These are phyloP conservation scores for Stachybotrys echinatus DNA, from an alignment of 2,329 filamentous ascomycete genomes.

Conservation along the genomic window DNA sequence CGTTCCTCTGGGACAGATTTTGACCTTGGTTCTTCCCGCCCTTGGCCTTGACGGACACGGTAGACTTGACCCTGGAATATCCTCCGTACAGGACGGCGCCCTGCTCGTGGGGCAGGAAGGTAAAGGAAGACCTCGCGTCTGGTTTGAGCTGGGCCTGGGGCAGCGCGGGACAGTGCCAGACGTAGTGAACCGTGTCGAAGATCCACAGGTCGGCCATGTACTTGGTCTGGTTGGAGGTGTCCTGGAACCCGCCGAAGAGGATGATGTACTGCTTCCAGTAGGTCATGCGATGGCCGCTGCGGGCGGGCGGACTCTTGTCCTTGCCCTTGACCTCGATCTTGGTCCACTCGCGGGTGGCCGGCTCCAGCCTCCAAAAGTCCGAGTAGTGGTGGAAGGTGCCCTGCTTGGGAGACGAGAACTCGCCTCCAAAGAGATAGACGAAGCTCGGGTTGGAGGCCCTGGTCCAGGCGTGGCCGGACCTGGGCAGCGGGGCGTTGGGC, in stretches of 20 bases:
- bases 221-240: slow-evolving; percentile 90
- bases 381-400: slow-evolving; percentile 99
- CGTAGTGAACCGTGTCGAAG: slow-evolving; percentile 83
- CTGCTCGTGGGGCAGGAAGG: slow-evolving; percentile 81
- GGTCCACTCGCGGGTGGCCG: slow-evolving; percentile 80
- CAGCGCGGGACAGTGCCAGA: slow-evolving; percentile 74
- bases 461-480: slow-evolving; percentile 93
- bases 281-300: slow-evolving; percentile 93
- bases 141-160: slow-evolving; percentile 80
- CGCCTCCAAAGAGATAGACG: slow-evolving; percentile 90
- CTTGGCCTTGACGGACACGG: slow-evolving; percentile 55
- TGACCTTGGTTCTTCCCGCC: slow-evolving; percentile 53
- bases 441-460: slow-evolving; percentile 78
- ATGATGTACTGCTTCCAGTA: slow-evolving; percentile 97
- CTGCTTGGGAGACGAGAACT: slow-evolving; percentile 95
- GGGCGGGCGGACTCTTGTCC: slow-evolving; percentile 74
- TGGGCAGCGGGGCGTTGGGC: slow-evolving; percentile 84
- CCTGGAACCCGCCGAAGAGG: slow-evolving; percentile 94
- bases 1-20: slow-evolving; percentile 59
- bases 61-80: slow-evolving; percentile 84
- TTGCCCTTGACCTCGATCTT: slow-evolving; percentile 75
- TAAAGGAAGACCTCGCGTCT: slow-evolving; percentile 87
- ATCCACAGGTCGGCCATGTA: slow-evolving; percentile 94
- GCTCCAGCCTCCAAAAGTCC: slow-evolving; percentile 93
- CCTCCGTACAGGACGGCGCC: slow-evolving; percentile 90